Percentiles rank a stretch among this genome's conserved stretches.
phyloP scores from a whole-genome alignment of 2,329 filamentous ascomycete species.

The Botrytis squamosa region DNA sequence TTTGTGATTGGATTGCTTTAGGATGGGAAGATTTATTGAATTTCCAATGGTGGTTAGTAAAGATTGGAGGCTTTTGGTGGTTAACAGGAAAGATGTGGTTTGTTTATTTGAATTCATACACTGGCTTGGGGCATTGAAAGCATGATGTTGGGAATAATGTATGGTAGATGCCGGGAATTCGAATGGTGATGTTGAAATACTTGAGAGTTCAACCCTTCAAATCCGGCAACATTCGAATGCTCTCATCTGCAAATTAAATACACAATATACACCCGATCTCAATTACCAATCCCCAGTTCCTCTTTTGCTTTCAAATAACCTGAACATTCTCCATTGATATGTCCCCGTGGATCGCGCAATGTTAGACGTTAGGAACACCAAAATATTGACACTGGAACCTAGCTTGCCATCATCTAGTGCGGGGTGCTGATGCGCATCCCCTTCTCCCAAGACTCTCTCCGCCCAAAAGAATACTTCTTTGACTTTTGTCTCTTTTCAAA shows the following conservation, averaged over 20 bases:
- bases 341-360: neutral
- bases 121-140: neutral
- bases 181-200: neutral
- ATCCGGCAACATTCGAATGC: neutral
- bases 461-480: neutral
- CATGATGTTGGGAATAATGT: neutral
- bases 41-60: neutral
- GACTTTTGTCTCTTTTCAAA: neutral
- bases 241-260: neutral
- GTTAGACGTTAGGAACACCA: neutral
- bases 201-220: neutral
- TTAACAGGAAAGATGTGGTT: neutral
- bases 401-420: neutral
- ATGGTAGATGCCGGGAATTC: neutral
- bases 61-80: conserved; percentile 7
- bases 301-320: neutral
- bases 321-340: neutral
- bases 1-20: conserved; percentile 14
- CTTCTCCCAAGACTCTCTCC: neutral
- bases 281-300: too few species aligned
- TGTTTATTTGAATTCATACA: neutral
- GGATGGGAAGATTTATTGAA: conserved; percentile 17
- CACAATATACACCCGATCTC: neutral
- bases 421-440: neutral
- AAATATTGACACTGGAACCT: neutral